phyloP scores from a whole-genome alignment of 805 yeast genomes.

The Ogataea neopini region DNA sequence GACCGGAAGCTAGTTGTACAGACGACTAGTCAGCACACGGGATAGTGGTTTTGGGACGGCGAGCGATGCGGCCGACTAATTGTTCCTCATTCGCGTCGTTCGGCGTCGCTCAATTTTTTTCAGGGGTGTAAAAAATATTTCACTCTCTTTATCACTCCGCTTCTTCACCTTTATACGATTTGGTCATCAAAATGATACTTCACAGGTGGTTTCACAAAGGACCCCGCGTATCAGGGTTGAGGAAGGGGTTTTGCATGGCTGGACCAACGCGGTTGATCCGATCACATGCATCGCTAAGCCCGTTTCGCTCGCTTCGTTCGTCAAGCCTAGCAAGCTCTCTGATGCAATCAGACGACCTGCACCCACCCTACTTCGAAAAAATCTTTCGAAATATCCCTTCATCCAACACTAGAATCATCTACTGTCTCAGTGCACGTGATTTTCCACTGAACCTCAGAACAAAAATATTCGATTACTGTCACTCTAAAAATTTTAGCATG shows the following conservation, averaged over 20 bases:
- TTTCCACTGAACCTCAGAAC: conserved; percentile 16
- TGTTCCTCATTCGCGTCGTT: neutral
- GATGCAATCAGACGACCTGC: neutral
- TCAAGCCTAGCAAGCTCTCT: too few species aligned
- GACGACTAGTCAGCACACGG: too few species aligned
- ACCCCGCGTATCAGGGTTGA: too few species aligned
- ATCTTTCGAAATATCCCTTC: conserved; percentile 5
- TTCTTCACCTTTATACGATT: too few species aligned
- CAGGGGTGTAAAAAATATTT: neutral
- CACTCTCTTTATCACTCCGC: neutral
- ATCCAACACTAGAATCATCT: conserved; percentile 16
- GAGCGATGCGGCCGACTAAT: too few species aligned
- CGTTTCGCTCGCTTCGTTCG: neutral
- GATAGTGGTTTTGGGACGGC: too few species aligned
- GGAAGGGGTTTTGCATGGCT: too few species aligned
- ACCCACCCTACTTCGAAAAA: neutral
- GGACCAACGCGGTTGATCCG: neutral
- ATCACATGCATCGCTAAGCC: neutral
- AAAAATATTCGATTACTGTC: too few species aligned
- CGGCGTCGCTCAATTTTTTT: neutral
- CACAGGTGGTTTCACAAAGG: too few species aligned
- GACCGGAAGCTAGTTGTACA: too few species aligned
- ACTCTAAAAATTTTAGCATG: conserved; percentile 2
- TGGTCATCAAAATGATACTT: too few species aligned
- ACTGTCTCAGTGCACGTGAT: conserved; percentile 23